Evolutionary conservation across 1,284 basidiomycete genomes (phyloP).

Genomic region (Heterobasidion irregulare): DNA sequence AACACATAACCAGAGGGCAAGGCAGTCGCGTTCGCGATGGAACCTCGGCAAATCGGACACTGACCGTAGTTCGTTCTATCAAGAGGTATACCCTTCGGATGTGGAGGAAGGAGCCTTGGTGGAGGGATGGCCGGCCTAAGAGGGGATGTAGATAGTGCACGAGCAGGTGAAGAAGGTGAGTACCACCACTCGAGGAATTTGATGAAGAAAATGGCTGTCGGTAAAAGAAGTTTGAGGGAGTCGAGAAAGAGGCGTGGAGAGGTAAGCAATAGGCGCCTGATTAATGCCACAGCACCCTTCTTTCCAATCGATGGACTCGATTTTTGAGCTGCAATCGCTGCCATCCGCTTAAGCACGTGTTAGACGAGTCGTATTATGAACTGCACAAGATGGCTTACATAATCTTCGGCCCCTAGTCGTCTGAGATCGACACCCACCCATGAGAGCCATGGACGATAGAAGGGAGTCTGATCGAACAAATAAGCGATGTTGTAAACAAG

Average conservation of each 20-base stretch:
- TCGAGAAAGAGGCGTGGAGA: slow-evolving; percentile 63
- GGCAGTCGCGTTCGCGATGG: slow-evolving; percentile 84
- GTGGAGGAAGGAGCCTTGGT: slow-evolving; percentile 65
- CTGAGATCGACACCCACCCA: slow-evolving; percentile 82
- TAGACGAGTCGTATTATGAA: not conserved
- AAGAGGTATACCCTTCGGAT: slow-evolving; percentile 55
- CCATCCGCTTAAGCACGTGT: slow-evolving; percentile 27
- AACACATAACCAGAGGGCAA: slow-evolving; percentile 92
- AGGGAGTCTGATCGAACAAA: slow-evolving; percentile 81
- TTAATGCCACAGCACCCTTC: slow-evolving; percentile 28
- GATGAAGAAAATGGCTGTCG: slow-evolving; percentile 92
- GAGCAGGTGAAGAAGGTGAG: slow-evolving; percentile 85
- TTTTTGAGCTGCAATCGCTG: slow-evolving; percentile 27
- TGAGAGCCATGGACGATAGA: slow-evolving; percentile 87
- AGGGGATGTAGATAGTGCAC: slow-evolving; percentile 50
- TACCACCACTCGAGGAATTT: slow-evolving; percentile 99
- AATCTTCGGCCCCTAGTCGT: slow-evolving; percentile 69
- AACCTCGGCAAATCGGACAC: slow-evolving; percentile 77
- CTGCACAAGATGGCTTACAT: slow-evolving; percentile 33
- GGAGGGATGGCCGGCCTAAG: slow-evolving; percentile 67
- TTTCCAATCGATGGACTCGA: slow-evolving; percentile 19
- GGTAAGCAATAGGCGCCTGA: slow-evolving; percentile 36
- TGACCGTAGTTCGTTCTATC: slow-evolving; percentile 62
- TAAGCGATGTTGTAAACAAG: slow-evolving; percentile 85
- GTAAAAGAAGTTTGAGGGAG: slow-evolving; percentile 77